Evolutionary conservation across 2,329 filamentous ascomycete species (phyloP).

Genomic region (Fusarium chlamydosporum): DNA sequence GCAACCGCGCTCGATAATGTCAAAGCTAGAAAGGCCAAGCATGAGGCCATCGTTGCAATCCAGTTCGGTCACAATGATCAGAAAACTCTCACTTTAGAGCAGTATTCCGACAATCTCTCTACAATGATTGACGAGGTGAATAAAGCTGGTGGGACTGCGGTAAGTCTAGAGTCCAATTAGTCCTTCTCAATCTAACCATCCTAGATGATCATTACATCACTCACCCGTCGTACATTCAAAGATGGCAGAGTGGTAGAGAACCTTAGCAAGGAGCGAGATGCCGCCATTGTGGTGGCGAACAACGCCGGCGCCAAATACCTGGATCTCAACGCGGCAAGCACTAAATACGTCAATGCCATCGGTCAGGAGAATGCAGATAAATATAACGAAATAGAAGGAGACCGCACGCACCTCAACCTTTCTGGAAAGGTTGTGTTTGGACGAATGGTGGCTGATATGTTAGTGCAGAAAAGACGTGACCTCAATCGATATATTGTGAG

Average conservation of each 20-base stretch:
- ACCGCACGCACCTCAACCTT: slow-evolving; percentile 20
- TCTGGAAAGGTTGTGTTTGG: slow-evolving; percentile 22
- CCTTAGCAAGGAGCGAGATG: slow-evolving; percentile 14
- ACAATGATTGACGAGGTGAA: slow-evolving; percentile 15
- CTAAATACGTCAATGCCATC: slow-evolving; percentile 26
- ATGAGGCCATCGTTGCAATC: slow-evolving; percentile 25
- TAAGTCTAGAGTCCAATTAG: neutral
- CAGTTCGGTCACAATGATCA: slow-evolving; percentile 29
- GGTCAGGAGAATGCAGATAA: slow-evolving; percentile 21
- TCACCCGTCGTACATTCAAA: slow-evolving; percentile 24
- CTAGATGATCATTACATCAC: slow-evolving; percentile 18
- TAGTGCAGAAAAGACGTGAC: slow-evolving; percentile 22
- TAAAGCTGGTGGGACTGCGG: slow-evolving; percentile 20
- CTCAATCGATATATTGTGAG: neutral
- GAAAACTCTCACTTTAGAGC: slow-evolving; percentile 23
- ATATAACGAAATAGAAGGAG: slow-evolving; percentile 28
- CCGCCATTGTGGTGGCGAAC: slow-evolving; percentile 10
- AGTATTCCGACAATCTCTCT: slow-evolving; percentile 20
- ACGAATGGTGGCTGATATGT: slow-evolving; percentile 22
- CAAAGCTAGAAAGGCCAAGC: neutral
- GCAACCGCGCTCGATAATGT: neutral
- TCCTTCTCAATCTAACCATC: neutral
- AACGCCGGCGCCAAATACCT: neutral
- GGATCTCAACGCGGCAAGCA: slow-evolving; percentile 17
- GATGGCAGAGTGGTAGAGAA: slow-evolving; percentile 22